Percentiles rank a stretch among this genome's conserved stretches.
Evolutionary conservation across 192 early-diverging fungal genomes (phyloP).

Genomic region (Backusella macrospora): DNA sequence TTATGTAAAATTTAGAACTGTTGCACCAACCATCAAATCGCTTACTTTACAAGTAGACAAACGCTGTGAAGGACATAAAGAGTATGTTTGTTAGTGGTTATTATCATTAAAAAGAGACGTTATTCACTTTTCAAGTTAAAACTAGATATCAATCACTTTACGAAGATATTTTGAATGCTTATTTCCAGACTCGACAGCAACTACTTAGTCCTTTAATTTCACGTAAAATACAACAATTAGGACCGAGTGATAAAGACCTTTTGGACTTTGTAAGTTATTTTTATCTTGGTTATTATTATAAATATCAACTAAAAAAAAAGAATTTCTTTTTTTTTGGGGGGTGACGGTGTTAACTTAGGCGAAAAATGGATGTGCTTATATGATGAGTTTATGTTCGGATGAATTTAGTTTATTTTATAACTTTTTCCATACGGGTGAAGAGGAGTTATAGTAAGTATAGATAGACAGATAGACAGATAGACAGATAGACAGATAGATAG

Average conservation of each 20-base stretch:
- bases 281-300: neutral
- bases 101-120: neutral
- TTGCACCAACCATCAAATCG: conserved; percentile 62
- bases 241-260: conserved; percentile 51
- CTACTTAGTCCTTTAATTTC: conserved; percentile 69
- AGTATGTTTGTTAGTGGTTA: conserved; percentile 50
- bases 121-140: neutral
- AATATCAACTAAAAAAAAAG: neutral
- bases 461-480: no score
- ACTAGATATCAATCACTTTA: conserved; percentile 69
- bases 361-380: conserved; percentile 79
- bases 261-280: conserved; percentile 57
- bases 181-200: conserved; percentile 72
- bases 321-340: neutral
- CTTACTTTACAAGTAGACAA: conserved; percentile 80
- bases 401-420: conserved; percentile 80
- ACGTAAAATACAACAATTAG: conserved; percentile 62
- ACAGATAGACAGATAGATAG: no score
- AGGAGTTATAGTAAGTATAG: conserved; percentile 68
- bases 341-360: conserved; percentile 45
- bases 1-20: conserved; percentile 81
- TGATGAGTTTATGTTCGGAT: conserved; percentile 82
- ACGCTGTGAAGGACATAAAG: conserved; percentile 65
- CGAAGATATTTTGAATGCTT: conserved; percentile 74
- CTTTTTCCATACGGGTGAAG: conserved; percentile 78